Evolutionary conservation across 306 rosid genomes (phyloP).

Genomic region (Cercis canadensis): DNA sequence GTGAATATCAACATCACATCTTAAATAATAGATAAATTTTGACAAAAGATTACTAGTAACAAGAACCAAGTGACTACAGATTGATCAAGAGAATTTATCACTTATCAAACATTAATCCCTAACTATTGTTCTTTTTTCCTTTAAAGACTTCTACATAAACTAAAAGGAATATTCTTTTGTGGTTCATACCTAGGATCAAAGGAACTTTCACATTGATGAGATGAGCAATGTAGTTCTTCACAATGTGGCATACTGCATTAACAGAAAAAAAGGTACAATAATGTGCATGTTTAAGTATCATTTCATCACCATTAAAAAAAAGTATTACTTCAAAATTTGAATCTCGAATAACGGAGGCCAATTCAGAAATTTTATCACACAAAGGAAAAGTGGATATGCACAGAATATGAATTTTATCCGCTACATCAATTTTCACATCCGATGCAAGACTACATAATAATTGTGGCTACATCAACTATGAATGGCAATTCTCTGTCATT

Average conservation of each 20-base stretch:
- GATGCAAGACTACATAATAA: not conserved
- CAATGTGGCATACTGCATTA: slow-evolving; percentile 80
- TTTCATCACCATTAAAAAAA: not conserved
- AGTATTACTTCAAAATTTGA: not conserved
- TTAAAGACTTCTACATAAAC: not conserved
- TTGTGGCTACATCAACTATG: not conserved
- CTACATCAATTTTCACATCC: not conserved
- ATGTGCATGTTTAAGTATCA: slow-evolving; percentile 5
- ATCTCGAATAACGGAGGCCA: not conserved
- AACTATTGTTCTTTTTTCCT: not conserved
- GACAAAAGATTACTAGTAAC: slow-evolving; percentile 1
- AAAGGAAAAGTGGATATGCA: slow-evolving; percentile 7
- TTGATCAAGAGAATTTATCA: slow-evolving; percentile 24
- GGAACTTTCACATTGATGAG: slow-evolving; percentile 82
- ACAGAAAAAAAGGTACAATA: slow-evolving; percentile 33
- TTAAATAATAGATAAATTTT: not conserved
- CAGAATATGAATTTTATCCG: not conserved
- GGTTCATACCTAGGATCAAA: slow-evolving; percentile 76
- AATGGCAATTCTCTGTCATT: not conserved
- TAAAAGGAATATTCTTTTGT: slow-evolving; percentile 3
- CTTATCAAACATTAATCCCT: slow-evolving; percentile 2
- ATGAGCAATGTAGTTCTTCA: slow-evolving; percentile 85
- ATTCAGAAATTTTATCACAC: not conserved
- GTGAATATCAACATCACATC: slow-evolving; percentile 22
- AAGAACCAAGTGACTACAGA: not conserved